Evolutionary conservation across 768 basidiomycete genomes (phyloP).

Genomic region (Bullera alba): DNA sequence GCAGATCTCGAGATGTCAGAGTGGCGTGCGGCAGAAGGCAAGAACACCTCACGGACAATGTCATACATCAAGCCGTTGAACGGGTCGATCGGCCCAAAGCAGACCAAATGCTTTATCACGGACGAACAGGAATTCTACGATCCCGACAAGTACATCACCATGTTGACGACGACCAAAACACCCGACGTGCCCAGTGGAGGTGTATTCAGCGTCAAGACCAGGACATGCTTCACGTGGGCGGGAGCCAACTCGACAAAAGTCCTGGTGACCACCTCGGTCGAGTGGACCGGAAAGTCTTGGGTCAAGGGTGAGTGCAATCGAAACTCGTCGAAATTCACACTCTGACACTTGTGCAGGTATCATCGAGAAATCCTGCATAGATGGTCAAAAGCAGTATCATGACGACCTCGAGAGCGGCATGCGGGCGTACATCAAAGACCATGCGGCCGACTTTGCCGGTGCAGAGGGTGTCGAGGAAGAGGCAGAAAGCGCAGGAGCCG

Average conservation of each 20-base stretch:
- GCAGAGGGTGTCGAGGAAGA: conserved; percentile 48
- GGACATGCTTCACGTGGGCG: conserved; percentile 93
- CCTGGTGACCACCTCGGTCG: conserved; percentile 80
- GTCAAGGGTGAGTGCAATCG: conserved; percentile 70
- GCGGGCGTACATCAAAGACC: conserved; percentile 79
- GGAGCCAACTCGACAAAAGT: conserved; percentile 67
- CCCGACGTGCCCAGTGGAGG: conserved; percentile 93
- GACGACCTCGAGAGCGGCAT: conserved; percentile 73
- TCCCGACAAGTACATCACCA: conserved; percentile 73
- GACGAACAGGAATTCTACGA: conserved; percentile 77
- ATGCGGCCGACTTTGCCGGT: conserved; percentile 84
- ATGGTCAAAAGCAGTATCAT: conserved; percentile 86
- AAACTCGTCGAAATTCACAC: neutral
- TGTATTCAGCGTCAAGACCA: conserved; percentile 87
- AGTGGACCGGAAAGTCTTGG: conserved; percentile 95
- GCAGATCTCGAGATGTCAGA: conserved; percentile 92
- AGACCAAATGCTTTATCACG: conserved; percentile 88
- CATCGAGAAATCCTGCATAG: conserved; percentile 82
- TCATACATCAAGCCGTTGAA: conserved; percentile 92
- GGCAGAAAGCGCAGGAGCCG: conserved; percentile 7
- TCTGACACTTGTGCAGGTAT: conserved; percentile 57
- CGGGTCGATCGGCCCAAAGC: conserved; percentile 81
- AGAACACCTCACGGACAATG: conserved; percentile 76
- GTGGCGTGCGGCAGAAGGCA: conserved; percentile 65
- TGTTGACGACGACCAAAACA: conserved; percentile 80